Evolutionary conservation across 169 alveolate genomes (phyloP), one percentile per base, ranked within the genome.

Genomic region (Perkinsus chesapeaki): DNA sequence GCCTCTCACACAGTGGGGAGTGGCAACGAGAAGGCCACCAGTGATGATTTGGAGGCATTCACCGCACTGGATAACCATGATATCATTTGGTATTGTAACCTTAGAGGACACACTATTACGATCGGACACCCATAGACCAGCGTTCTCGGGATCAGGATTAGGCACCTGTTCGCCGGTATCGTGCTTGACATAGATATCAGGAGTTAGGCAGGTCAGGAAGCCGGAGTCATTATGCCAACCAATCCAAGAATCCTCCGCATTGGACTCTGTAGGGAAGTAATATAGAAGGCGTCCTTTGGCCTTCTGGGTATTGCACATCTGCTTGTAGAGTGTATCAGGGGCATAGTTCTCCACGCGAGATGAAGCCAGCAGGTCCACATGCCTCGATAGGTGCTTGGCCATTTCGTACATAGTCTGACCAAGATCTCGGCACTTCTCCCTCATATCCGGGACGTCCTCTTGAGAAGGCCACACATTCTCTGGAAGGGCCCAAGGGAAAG

Each of bases 141-240:
- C 94, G 36, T 95, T 92, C n/a, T 72, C 91, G 47, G 95, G 96
- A 39, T 93, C 94, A 36, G 93, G 73, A 20, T 91, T 93, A 34
- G 95, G 39, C 39, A 94, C 38, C 38, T 93, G 92, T 93, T 95
- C 94, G 27, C 94, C 95, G 38, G 92, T 91, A 31, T 92, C 94
- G 39, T 93, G 82, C 16, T 95, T 95, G 47, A 95, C 91, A 38
- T 95, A 95, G 38, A 96, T 94, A 39, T 96, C 94, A 39, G 96
- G 94, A 1, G 96, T 93, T 38, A 96, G 94, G 27, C 96, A 96
- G 91, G 97, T 95, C 23, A 96, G 43, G 31, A 95, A 95, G 34
- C 96, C 93, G 72, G 94, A 95, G 92, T 96, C 97, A 90, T 95
- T 95, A 91, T 96, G 97, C 97, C 97, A 96, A 37, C 97, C 96